These are phyloP conservation scores for Exophiala mesophila DNA, from an alignment of 2,329 filamentous ascomycete genomes.

Conservation along the genomic window DNA sequence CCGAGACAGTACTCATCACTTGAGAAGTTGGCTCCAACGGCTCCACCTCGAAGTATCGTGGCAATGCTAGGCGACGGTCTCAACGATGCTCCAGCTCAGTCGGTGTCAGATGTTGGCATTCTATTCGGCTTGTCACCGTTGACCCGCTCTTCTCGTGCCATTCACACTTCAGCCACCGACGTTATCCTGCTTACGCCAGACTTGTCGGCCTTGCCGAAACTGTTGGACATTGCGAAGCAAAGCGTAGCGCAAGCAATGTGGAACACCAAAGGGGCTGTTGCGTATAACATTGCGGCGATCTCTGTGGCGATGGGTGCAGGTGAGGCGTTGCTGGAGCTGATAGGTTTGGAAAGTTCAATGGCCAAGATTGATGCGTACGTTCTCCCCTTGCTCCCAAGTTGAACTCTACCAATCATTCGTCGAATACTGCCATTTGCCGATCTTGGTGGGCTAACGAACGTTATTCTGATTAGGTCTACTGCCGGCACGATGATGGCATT, in stretches of 20 bases:
- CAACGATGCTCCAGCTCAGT: slow-evolving; percentile 70
- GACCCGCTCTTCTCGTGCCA: slow-evolving; percentile 2
- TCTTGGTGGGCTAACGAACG: too few species aligned
- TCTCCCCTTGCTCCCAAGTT: background rate
- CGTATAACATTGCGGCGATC: slow-evolving; percentile 66
- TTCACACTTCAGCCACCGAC: slow-evolving; percentile 60
- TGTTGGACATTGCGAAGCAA: slow-evolving; percentile 50
- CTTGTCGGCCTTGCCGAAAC: slow-evolving; percentile 52
- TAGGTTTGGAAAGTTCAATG: background rate
- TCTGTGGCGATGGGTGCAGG: slow-evolving; percentile 57
- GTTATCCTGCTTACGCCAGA: slow-evolving; percentile 59
- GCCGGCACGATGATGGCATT: slow-evolving; percentile 21
- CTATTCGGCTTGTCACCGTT: slow-evolving; percentile 51
- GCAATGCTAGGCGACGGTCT: slow-evolving; percentile 67
- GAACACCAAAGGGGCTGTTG: slow-evolving; percentile 65
- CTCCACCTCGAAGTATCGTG: slow-evolving; percentile 1
- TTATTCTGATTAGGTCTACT: background rate
- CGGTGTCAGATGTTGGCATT: slow-evolving; percentile 65
- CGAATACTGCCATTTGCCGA: background rate
- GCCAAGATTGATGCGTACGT: slow-evolving; percentile 7
- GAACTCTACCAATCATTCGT: background rate
- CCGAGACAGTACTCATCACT: background rate
- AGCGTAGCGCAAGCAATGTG: slow-evolving; percentile 50
- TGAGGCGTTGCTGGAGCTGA: background rate
- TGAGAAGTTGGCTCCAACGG: background rate